phyloP scores from a whole-genome alignment of 176 grass and related monocot species.

The Aegilops umbellulata region DNA sequence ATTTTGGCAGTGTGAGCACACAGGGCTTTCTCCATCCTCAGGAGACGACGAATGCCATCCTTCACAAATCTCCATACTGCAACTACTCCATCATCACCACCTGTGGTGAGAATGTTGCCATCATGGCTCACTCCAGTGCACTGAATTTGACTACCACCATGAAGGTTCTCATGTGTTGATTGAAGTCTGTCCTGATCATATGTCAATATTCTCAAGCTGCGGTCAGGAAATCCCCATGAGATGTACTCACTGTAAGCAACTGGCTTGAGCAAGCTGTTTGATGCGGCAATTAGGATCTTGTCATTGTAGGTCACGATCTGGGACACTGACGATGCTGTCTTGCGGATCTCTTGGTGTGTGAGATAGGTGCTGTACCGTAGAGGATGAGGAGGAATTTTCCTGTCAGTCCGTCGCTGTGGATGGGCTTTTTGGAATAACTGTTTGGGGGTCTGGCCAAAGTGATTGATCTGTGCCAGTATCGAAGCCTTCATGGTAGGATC shows the following conservation, averaged over 20 bases:
- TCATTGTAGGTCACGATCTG: constrained; percentile 96
- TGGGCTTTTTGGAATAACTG: constrained; percentile 94
- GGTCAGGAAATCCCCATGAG: constrained; percentile 97
- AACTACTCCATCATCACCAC: constrained; percentile 87
- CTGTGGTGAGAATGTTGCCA: constrained; percentile 81
- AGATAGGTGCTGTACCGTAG: constrained; percentile 73
- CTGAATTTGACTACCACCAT: constrained; percentile 88
- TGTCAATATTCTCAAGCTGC: constrained; percentile 86
- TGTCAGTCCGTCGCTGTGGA: constrained; percentile 78
- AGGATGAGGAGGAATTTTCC: constrained; percentile 80
- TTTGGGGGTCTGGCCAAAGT: constrained; percentile 99
- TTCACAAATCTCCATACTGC: constrained; percentile 92
- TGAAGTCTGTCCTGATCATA: constrained; percentile 94
- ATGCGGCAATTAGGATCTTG: constrained; percentile 63
- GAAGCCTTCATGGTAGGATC: constrained; percentile 99
- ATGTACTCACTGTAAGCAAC: constrained; percentile 78
- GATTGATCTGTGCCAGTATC: constrained; percentile 98
- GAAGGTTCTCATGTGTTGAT: constrained; percentile 96
- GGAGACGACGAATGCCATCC: constrained; percentile 63
- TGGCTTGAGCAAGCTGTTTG: constrained; percentile 86
- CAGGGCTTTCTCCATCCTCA: constrained; percentile 72
- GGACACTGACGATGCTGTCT: constrained; percentile 67
- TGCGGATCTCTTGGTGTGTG: constrained; percentile 80
- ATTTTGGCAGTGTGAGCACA: constrained; percentile 93
- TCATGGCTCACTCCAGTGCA: constrained; percentile 96